Evolutionary conservation across 306 rosid genomes (phyloP), one percentile per base, ranked within the genome.

Genomic region (Fragaria nilgerrensis): DNA sequence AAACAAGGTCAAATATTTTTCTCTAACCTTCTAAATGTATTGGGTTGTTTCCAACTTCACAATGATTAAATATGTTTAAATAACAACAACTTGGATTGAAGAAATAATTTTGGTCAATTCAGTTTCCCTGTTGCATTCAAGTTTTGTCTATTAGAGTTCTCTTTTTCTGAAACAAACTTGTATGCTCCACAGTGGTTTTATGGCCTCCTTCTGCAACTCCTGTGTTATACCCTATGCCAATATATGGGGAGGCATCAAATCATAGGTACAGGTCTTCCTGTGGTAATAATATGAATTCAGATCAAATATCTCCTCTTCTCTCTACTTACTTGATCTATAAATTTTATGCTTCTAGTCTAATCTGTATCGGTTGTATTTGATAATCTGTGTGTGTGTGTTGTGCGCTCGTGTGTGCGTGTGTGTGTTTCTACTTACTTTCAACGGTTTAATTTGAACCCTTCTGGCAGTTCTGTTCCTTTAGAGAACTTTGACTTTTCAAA

Each of bases 201-300:
- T 95, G 97, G 97, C 97, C 99, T 86, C 97, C 97, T 81, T 92
- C 94, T 78, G 94, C 99, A 34, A 85, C 91, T 88, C 87, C 97
- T 39, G 78, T 79, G 74, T 77, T 92, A 58, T 95, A 90, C 77
- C 97, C 92, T 56, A 89, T 84, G 99, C 94, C 94, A 68, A 86
- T 95, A 75, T 89, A 92, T 32, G 97, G 98, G 76, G 99, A 95
- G 86, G 97, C 98, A 79, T 92, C 99, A 75, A 92, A 95, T 76
- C 99, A 95, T 75, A 95, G 98, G 99, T 91, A 88, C 43, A 45
- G 32, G 55, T 72, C 85, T 65, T 39, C 63, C 75, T 81, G 52
- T 29, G 47, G 68, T 73, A 55, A 39, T 45, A 43, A 4, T 39
- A 3, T 37, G 50, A 74, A 53, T 70, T 50, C 73, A 19, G n/a